These are phyloP conservation scores for Pseudodiploospora longispora DNA, from an alignment of 2,329 filamentous ascomycete genomes.

Conservation along the genomic window DNA sequence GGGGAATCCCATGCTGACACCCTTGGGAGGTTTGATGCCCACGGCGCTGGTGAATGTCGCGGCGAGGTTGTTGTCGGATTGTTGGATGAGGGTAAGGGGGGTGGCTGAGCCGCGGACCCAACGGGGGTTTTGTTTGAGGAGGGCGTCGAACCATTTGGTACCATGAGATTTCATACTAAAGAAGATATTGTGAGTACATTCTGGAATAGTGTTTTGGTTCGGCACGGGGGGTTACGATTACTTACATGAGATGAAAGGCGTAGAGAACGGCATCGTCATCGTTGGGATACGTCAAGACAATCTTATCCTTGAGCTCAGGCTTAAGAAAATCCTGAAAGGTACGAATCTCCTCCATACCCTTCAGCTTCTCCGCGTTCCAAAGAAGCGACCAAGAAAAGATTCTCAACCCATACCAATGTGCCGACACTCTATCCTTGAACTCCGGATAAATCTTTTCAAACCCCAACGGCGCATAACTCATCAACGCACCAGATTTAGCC, in stretches of 20 bases:
- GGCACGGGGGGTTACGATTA: too few species aligned
- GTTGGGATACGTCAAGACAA: constrained; percentile 48
- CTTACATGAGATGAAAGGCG: constrained; percentile 40
- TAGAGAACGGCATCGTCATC: constrained; percentile 49
- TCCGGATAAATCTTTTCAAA: constrained; percentile 34
- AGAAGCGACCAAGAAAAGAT: constrained; percentile 29
- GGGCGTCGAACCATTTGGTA: constrained; percentile 36
- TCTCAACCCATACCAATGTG: constrained; percentile 33
- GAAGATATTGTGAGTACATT: not conserved
- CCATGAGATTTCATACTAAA: constrained; percentile 33
- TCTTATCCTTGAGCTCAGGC: constrained; percentile 44
- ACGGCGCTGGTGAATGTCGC: constrained; percentile 25
- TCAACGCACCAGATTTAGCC: constrained; percentile 36
- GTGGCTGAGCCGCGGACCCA: constrained; percentile 46
- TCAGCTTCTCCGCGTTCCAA: constrained; percentile 28
- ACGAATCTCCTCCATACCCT: constrained; percentile 20
- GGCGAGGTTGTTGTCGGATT: constrained; percentile 20
- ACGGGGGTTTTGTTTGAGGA: constrained; percentile 39
- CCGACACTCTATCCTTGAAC: constrained; percentile 34
- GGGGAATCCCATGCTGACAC: constrained; percentile 22
- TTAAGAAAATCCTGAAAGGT: constrained; percentile 35
- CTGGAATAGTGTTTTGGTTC: too few species aligned
- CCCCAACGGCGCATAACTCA: constrained; percentile 40
- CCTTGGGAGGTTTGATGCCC: constrained; percentile 10
- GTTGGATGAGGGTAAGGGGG: constrained; percentile 25